Base-by-base conservation (phyloP, 2,329 filamentous ascomycete genomes). In the Emericellopsis cladophorae region DNA sequence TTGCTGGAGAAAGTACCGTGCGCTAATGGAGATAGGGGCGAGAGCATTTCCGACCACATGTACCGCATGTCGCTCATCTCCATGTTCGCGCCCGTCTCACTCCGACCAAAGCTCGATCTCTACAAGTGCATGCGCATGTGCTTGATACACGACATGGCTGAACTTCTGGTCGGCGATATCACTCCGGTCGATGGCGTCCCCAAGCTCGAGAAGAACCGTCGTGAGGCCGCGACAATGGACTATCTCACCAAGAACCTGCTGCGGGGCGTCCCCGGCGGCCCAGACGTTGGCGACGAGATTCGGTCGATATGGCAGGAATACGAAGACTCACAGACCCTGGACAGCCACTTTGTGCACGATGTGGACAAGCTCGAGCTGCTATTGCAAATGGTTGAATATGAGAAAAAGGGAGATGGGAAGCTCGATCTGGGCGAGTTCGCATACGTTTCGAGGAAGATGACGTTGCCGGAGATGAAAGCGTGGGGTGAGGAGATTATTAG, bases 11-110 rank as follows among this genome's bases (percentile, higher is more conserved):
- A n/a, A 24, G 6, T 18, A 31, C 11, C 36, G 29, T 31, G 35
- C 31, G 11, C 22, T 16, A 10, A 21, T 15, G 21, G n/a, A 31
- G 4, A 6, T 46, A 79, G 73, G 43, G 84, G 86, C 58, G 92
- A 98, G 62, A 94, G 87, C 2, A 95, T 98, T 56, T 76, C 86
- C 41, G 92, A 98, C 66, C 92, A 98, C 72, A 98, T 98, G 92
- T 98, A 96, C 65, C 88, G 92, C 64, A 98, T 98, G 92, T 87
- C 89, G 39, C 76, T 98, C 50, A 87, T 98, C 60, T 88, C 86
- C 48, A 85, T 98, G 80, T 76, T 95, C 48, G 88, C 87, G 3
- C 90, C 92, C 2, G 72, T 84, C 0, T 65, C 81, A 2, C 75
- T 95, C 10, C 71, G 79, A 3, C 64, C 76, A 1, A 74, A 74